Percentiles rank a stretch among this genome's conserved stretches.
phyloP scores from a whole-genome alignment of 2,329 filamentous ascomycete species.

The Sclerotinia spermophila region DNA sequence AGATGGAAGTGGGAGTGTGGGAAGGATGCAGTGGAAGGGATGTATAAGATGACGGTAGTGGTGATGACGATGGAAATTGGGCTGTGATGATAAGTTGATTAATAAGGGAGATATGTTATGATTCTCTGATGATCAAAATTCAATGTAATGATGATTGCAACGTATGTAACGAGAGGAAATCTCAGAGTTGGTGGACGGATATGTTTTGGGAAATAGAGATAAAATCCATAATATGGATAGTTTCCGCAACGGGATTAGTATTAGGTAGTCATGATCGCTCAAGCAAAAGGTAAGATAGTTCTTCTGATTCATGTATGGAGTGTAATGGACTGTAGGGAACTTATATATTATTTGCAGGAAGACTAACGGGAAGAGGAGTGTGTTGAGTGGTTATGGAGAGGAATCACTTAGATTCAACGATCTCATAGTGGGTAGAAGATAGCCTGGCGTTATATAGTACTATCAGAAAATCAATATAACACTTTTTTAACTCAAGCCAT shows the following conservation, averaged over 20 bases:
- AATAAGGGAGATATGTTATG: neutral
- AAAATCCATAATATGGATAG: neutral
- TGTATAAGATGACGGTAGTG: no score
- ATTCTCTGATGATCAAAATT: neutral
- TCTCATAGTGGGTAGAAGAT: neutral
- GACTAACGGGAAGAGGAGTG: neutral
- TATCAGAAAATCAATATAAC: no score
- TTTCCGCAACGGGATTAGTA: neutral
- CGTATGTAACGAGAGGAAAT: neutral
- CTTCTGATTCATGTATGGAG: neutral
- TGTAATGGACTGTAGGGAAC: no score
- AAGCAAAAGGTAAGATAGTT: fast-evolving
- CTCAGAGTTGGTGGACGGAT: no score
- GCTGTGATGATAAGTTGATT: neutral
- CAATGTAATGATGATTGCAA: neutral
- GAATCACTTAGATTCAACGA: neutral
- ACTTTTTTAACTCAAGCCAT: no score
- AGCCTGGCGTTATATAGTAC: no score
- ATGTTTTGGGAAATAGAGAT: neutral
- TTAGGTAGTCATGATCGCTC: neutral
- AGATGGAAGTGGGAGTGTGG: neutral
- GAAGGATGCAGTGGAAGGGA: neutral
- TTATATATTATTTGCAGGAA: no score
- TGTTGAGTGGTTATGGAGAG: neutral
- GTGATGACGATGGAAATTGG: neutral